These are phyloP conservation scores for Raddia distichophylla DNA, from an alignment of 176 grass and related monocot genomes.

Conservation along the genomic window DNA sequence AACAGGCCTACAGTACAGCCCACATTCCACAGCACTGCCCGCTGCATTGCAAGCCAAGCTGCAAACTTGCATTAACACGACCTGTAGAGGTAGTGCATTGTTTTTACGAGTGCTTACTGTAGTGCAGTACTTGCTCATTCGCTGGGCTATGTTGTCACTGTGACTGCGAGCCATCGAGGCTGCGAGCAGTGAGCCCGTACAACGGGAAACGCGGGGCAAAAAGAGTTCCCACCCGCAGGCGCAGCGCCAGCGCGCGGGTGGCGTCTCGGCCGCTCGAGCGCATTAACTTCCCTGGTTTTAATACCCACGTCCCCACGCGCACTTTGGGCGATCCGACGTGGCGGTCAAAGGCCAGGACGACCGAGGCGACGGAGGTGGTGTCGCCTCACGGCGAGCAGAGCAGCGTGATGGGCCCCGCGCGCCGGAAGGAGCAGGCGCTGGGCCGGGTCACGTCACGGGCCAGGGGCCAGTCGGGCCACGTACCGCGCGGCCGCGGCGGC, in stretches of 20 bases:
- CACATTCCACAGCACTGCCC: too few relatives aligned
- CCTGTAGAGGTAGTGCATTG: too few relatives aligned
- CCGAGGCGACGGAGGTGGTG: slow-evolving; percentile 9
- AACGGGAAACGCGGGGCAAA: not conserved
- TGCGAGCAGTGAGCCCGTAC: not conserved
- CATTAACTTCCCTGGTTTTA: slow-evolving; percentile 12
- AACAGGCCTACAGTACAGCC: too few relatives aligned
- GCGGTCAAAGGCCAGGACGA: slow-evolving; percentile 41
- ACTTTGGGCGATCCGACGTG: slow-evolving; percentile 27
- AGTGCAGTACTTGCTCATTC: too few relatives aligned
- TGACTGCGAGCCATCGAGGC: too few relatives aligned
- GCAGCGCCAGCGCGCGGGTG: not conserved
- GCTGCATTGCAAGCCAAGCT: too few relatives aligned
- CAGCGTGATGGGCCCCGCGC: not conserved
- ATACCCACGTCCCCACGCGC: not conserved
- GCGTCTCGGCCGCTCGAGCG: not conserved
- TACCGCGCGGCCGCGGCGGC: not conserved
- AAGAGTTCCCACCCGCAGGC: not conserved
- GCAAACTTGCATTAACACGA: too few relatives aligned
- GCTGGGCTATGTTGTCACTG: too few relatives aligned
- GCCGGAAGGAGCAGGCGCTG: not conserved
- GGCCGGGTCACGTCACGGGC: slow-evolving; percentile 39
- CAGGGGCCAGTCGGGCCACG: not conserved
- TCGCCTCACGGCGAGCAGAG: slow-evolving; percentile 5
- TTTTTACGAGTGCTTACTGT: too few relatives aligned